Conservation (phyloP, 164 flowering plant species). For the Echeveria elegans region DNA sequence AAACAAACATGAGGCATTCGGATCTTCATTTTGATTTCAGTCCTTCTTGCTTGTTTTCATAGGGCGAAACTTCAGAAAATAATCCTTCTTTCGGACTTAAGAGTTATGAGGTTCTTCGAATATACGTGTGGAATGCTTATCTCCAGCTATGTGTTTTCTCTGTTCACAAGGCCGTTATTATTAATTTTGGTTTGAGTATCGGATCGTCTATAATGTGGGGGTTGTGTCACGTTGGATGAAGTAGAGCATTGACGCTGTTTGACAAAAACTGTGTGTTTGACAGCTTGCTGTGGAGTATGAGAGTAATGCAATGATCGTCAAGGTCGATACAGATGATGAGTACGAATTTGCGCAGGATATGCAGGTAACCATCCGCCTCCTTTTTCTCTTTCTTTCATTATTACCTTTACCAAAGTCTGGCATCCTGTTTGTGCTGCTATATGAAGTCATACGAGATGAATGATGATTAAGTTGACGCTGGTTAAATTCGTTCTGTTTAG, state of each 20-base stretch:
- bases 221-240: background rate
- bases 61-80: too few relatives aligned
- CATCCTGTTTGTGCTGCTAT: background rate
- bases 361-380: slow-evolving; percentile 46
- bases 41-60: too few relatives aligned
- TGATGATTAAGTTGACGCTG: background rate
- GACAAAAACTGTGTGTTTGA: background rate
- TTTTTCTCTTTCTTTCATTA: background rate
- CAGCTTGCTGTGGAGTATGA: slow-evolving; percentile 96
- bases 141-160: background rate
- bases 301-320: slow-evolving; percentile 53
- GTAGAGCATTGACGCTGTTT: background rate
- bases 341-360: slow-evolving; percentile 84
- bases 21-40: too few relatives aligned
- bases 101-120: too few relatives aligned
- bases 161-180: too few relatives aligned
- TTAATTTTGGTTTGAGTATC: background rate
- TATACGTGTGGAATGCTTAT: background rate
- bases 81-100: too few relatives aligned
- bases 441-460: background rate
- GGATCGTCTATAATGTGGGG: too few relatives aligned
- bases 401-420: background rate
- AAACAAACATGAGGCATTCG: too few relatives aligned
- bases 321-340: slow-evolving; percentile 93
- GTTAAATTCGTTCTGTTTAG: background rate